A percentile compares a stretch with the other conserved stretches of the same genome.
Conservation (phyloP, 768 basidiomycete species). For the Hypholoma sublateritium region DNA sequence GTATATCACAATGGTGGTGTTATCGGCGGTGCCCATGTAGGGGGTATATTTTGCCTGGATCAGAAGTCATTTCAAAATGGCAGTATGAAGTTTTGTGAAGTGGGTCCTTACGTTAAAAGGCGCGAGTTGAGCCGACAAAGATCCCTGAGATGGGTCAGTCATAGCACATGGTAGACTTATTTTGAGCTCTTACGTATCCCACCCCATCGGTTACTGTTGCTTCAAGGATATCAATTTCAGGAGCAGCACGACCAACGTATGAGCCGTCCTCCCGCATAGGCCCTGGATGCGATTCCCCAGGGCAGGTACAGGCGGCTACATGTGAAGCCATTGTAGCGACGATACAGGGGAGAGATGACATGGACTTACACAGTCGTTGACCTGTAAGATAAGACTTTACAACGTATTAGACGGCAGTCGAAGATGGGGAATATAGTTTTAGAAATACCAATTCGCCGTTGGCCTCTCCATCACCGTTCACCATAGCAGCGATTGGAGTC, state of each 20-base stretch:
- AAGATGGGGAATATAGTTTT: not conserved
- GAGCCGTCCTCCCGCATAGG: constrained; percentile 43
- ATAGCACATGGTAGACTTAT: not conserved
- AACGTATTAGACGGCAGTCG: not conserved
- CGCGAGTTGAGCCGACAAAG: constrained; percentile 48
- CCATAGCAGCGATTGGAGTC: constrained; percentile 45
- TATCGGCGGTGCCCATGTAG: constrained; percentile 29
- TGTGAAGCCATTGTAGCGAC: not conserved
- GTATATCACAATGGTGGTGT: constrained; percentile 44
- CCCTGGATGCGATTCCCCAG: constrained; percentile 41
- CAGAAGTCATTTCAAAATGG: not conserved
- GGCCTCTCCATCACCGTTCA: constrained; percentile 38
- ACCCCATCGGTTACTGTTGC: constrained; percentile 36
- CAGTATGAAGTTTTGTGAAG: too few species aligned
- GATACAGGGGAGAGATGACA: not conserved
- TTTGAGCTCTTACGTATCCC: constrained; percentile 22
- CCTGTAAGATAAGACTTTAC: constrained; percentile 69
- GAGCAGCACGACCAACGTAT: constrained; percentile 59
- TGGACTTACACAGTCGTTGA: constrained; percentile 33
- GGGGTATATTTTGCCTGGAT: constrained; percentile 57
- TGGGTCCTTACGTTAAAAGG: constrained; percentile 56
- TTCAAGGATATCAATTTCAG: constrained; percentile 70
- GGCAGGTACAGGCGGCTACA: constrained; percentile 39
- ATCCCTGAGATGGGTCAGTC: constrained; percentile 31
- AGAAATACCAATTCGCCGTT: constrained; percentile 32